Percentiles rank a stretch among this genome's conserved stretches.
These are phyloP conservation scores for Blastocystis sp. DNA, from an alignment of 352 stramenopile species.

Conservation along the genomic window DNA sequence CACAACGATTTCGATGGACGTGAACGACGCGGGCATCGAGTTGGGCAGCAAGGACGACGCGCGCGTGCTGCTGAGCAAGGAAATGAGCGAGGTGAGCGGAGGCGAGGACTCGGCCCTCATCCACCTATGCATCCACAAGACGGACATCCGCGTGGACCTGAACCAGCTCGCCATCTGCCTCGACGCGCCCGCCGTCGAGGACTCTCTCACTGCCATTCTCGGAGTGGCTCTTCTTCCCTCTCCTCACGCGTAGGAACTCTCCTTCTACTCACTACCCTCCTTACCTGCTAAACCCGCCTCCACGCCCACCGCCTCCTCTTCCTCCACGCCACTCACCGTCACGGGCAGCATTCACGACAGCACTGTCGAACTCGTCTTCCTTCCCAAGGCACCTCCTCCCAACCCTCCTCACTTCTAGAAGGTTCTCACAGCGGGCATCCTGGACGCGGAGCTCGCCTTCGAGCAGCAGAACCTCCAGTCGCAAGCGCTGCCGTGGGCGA, in stretches of 20 bases:
- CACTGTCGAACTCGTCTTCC: not conserved
- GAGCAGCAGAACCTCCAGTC: not conserved
- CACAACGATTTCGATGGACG: not conserved
- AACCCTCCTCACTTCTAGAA: not conserved
- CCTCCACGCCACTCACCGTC: not conserved
- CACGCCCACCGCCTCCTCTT: not conserved
- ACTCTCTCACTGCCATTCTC: not conserved
- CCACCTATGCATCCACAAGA: not conserved
- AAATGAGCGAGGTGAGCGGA: not conserved
- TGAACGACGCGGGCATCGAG: not conserved
- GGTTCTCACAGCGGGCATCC: not conserved
- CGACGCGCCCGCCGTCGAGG: not conserved
- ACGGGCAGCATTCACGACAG: not conserved
- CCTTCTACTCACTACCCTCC: not conserved
- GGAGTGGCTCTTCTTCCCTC: not conserved
- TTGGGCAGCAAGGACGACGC: not conserved
- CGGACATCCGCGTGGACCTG: not conserved
- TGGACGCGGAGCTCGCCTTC: not conserved
- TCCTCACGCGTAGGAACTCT: not conserved
- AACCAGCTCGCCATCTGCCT: not conserved
- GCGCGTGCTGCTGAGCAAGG: not conserved
- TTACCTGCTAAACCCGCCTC: not conserved
- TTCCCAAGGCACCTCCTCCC: not conserved
- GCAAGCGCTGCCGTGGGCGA: not conserved
- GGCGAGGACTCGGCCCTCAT: not conserved